Base-by-base conservation (phyloP, 2,329 filamentous ascomycete species). In the Thelonectria discophora region DNA sequence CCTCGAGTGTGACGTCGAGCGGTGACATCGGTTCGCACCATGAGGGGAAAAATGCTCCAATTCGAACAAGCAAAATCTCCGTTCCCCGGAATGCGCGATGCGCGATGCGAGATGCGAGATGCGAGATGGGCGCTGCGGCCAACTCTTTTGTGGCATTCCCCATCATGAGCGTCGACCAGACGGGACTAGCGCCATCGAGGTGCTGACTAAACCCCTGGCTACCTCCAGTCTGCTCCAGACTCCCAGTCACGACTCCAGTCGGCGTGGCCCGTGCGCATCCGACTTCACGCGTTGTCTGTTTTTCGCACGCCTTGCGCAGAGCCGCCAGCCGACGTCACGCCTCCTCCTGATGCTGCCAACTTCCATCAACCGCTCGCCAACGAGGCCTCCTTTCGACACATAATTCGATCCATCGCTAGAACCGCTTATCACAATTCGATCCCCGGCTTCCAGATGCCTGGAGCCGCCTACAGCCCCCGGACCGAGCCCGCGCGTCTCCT, bases 251-350 rank as follows among this genome's bases (percentile, higher is more conserved):
- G 56, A 55, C 53, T 52, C 46, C 11, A 24, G 46, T 43, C 32
- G 40, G 40, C 53, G 52, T 63, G 72, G 74, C 56, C 74, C 74
- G 75, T 74, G 74, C 75, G 62, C 65, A 20, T 65, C 61, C 68
- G 65, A 77, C 77, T 75, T 78, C 77, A 78, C 78, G 77, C 78
- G 77, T 77, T 73, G 67, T 71, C 74, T 78, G 74, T 77, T 77
- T 78, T 79, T 77, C 73, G 67, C 70, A 71, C 67, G 65, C 62
- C 62, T 60, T 65, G 58, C 62, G 64, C 60, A 68, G 69, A 73
- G 70, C 72, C 69, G 70, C 68, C 66, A 65, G 68, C 69, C 69
- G 72, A 78, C 75, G 70, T 76, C 75, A 77, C 70, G 70, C 70
- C 73, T 71, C 69, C 69, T 70, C 66, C 70, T 73, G 66, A 65